phyloP scores from a whole-genome alignment of 2,329 filamentous ascomycete species.

The Chrysoporthe puriensis region DNA sequence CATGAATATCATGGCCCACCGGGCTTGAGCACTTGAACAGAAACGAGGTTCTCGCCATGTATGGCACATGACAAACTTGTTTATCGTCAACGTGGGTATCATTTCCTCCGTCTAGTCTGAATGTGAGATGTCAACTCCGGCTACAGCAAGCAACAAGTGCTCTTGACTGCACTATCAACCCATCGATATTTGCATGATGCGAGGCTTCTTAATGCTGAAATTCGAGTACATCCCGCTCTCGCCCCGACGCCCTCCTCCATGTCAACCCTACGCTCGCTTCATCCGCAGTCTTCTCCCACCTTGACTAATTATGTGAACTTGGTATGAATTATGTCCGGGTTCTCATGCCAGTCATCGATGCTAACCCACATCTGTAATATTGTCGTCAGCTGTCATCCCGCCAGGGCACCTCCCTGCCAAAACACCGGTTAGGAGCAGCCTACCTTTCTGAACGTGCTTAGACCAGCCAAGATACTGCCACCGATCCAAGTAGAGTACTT shows the following conservation, averaged over 20 bases:
- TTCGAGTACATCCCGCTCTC: constrained; percentile 16
- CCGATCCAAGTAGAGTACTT: constrained; percentile 99
- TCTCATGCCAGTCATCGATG: constrained; percentile 99
- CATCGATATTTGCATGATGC: constrained; percentile 13
- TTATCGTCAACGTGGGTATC: constrained; percentile 29
- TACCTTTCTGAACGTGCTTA: constrained; percentile 99
- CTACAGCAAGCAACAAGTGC: constrained; percentile 22
- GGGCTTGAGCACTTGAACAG: neutral
- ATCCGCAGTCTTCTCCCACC: neutral
- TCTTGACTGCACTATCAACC: constrained; percentile 23
- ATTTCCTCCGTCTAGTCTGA: constrained; percentile 29
- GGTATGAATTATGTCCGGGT: constrained; percentile 97
- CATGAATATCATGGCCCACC: neutral
- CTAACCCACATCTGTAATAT: constrained; percentile 92
- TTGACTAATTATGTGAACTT: constrained; percentile 77
- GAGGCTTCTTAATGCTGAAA: constrained; percentile 4
- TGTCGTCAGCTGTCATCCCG: neutral
- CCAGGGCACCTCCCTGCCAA: neutral
- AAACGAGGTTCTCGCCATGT: neutral
- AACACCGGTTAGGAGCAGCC: constrained; percentile 36
- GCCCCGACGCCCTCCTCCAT: constrained; percentile 9
- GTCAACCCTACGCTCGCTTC: neutral
- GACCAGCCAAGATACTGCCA: constrained; percentile 91
- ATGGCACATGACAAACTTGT: neutral
- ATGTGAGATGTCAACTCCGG: constrained; percentile 28